Evolutionary conservation across 495 filamentous ascomycete genomes (phyloP), one percentile per base, ranked within the genome.

Genomic region (Lasiosphaeria miniovina): DNA sequence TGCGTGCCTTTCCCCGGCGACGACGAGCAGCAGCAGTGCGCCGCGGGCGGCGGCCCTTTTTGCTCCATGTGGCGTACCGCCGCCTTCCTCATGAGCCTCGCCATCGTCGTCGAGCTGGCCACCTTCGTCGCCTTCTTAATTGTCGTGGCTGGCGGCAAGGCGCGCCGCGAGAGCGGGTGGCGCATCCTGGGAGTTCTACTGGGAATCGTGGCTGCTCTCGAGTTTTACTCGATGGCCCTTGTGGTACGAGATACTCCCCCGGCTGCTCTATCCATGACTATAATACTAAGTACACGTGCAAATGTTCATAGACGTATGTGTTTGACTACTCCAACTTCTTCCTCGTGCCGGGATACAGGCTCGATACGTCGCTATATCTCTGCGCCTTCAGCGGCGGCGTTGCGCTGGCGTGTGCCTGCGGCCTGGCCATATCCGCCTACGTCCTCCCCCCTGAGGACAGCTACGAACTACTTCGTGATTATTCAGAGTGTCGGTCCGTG

Each of bases 21-120:
- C 55, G 73, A 81, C 60, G 79, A 84, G 51, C 88, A 90, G 74
- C 91, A 88, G 3, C 49, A 46, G 75, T 81, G 85, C 59, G 74
- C 80, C 57, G 78, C 24, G 24, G 38, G 83, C 52, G 88, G 91
- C 75, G 92, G 89, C 35, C 84, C 86, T 72, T 96, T 98, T 79
- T 96, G 93, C 75, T 88, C 84, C 61, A 88, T 95, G 83, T 98
- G 93, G 93, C 83, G 90, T 36, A 87, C 86, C 46, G 85, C 90
- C 57, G 91, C 89, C 9, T 96, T 96, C 71, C 75, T 96, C 55
- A 90, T 96, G 84, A 88, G 82, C 55, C 88, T 96, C 62, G 83
- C 88, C 32, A 80, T 90, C 38, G 84, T 96, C 41, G 62, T 92
- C 35, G 85, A 96, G 74, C 81, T 89, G 15, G 88, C 88, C 54